Evolutionary conservation across 176 grass and related monocot genomes (phyloP), one percentile per base, ranked within the genome.

Genomic region (Oryza meridionalis): DNA sequence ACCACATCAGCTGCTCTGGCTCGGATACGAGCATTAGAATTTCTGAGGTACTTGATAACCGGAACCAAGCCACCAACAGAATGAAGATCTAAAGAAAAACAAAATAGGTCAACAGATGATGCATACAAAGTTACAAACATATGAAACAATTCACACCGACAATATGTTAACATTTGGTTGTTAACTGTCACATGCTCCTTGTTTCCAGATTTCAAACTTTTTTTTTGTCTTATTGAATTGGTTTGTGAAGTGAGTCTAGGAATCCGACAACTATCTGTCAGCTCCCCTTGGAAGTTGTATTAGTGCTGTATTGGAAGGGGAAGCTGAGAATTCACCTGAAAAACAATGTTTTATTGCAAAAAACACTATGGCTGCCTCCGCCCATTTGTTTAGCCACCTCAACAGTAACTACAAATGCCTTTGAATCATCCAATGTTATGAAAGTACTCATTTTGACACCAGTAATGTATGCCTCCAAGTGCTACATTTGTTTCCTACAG

Each of bases 11-110:
- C 92, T 72, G 92, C 90, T 77, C 94, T 94, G n/a, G 92, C 92
- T 91, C 90, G 86, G 72, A 97, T 94, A 63, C 79, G 82, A 72
- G 95, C 81, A 82, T 93, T 87, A 67, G 88, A 89, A 78, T 91
- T 94, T 86, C 90, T 91, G 35, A 97, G 88, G 79, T 93, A 94
- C 75, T 84, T 84, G 65, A 94, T 85, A 73, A 97, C 81, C 16
- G 95, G 95, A 88, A 91, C 88, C 85, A 97, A 84, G 42, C 95
- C 95, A 86, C 95, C 95, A 71, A 97, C 90, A 38, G 95, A 97
- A 78, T 94, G 86, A 31, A 97, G 80, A 87, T 95, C 92, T 98
- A 82, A 26, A 58, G 6, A 61, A 13, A 80, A 32, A 55, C 13
- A 37, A 65, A 58, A 26, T 40, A 86, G 15, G 42, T 66, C 7